phyloP scores from a whole-genome alignment of 2,329 filamentous ascomycete species.

The Macrophomina phaseolina region DNA sequence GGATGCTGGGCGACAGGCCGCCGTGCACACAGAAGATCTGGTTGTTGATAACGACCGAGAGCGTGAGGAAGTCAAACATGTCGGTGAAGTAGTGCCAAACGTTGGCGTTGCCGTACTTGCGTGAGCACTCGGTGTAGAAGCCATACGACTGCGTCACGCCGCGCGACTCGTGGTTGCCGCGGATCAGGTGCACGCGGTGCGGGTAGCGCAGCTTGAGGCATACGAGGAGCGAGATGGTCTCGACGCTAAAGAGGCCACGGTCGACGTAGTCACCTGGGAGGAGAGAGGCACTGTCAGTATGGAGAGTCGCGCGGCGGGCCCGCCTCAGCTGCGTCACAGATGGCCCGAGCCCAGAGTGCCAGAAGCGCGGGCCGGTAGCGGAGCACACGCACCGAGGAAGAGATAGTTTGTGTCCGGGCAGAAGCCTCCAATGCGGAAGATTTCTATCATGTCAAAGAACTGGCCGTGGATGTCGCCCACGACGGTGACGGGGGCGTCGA shows the following conservation, averaged over 20 bases:
- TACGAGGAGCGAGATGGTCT: slow-evolving; percentile 96
- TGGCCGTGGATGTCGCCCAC: slow-evolving; percentile 99
- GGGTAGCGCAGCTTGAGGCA: slow-evolving; percentile 98
- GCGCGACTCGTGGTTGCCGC: slow-evolving; percentile 96
- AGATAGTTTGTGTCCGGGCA: slow-evolving; percentile 98
- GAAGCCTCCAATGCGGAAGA: slow-evolving; percentile 96
- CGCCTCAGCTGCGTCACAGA: not conserved
- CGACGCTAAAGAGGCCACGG: slow-evolving; percentile 96
- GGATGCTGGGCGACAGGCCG: slow-evolving; percentile 74
- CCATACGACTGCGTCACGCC: slow-evolving; percentile 98
- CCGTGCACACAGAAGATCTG: slow-evolving; percentile 99
- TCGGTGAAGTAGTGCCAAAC: slow-evolving; percentile 99
- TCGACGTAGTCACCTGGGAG: slow-evolving; percentile 92
- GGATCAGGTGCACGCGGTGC: slow-evolving; percentile 91
- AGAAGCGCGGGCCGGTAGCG: not conserved
- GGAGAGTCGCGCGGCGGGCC: slow-evolving; percentile 27
- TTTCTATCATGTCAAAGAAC: slow-evolving; percentile 98
- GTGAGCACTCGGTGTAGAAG: slow-evolving; percentile 97
- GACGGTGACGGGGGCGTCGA: slow-evolving; percentile 92
- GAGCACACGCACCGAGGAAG: slow-evolving; percentile 74
- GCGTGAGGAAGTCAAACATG: slow-evolving; percentile 98
- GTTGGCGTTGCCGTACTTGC: slow-evolving; percentile 97
- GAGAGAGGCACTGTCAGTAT: not conserved
- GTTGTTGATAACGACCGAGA: slow-evolving; percentile 97
- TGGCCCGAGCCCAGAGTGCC: not conserved